Conservation (phyloP, 352 stramenopile genomes). For the Phytopythium chamaehyphon region DNA sequence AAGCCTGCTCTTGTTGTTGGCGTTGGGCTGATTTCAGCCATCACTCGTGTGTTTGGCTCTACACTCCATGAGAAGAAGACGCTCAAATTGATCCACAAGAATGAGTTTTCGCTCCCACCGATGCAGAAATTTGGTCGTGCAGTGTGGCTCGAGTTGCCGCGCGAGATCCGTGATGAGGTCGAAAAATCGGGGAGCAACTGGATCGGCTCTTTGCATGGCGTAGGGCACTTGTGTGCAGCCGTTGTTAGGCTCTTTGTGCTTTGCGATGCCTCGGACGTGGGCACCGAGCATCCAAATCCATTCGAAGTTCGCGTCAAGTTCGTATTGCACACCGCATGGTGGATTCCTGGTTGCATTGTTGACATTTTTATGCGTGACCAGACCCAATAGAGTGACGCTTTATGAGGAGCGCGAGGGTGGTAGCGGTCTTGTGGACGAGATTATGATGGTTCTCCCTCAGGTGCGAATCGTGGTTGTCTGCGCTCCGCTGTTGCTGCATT, state of each 20-base stretch:
- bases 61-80: conserved; percentile 80
- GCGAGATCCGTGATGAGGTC: conserved; percentile 32
- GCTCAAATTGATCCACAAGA: conserved; percentile 70
- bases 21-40: conserved; percentile 72
- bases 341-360: neutral
- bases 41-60: conserved; percentile 82
- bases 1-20: conserved; percentile 20
- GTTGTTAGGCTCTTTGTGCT: conserved; percentile 93
- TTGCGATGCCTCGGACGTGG: conserved; percentile 80
- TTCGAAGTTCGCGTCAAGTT: conserved; percentile 63
- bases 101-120: conserved; percentile 92
- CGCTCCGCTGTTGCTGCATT: neutral
- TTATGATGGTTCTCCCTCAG: conserved; percentile 57
- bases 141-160: conserved; percentile 93
- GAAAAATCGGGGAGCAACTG: conserved; percentile 30
- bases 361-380: conserved; percentile 7
- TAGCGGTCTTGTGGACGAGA: conserved; percentile 79
- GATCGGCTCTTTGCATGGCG: conserved; percentile 61
- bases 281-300: conserved; percentile 80
- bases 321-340: neutral
- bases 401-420: conserved; percentile 88
- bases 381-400: conserved; percentile 81
- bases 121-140: conserved; percentile 95
- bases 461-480: conserved; percentile 16
- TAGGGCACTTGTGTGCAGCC: conserved; percentile 90